phyloP scores from a whole-genome alignment of 495 filamentous ascomycete species.

The Lophiotrema nucula region DNA sequence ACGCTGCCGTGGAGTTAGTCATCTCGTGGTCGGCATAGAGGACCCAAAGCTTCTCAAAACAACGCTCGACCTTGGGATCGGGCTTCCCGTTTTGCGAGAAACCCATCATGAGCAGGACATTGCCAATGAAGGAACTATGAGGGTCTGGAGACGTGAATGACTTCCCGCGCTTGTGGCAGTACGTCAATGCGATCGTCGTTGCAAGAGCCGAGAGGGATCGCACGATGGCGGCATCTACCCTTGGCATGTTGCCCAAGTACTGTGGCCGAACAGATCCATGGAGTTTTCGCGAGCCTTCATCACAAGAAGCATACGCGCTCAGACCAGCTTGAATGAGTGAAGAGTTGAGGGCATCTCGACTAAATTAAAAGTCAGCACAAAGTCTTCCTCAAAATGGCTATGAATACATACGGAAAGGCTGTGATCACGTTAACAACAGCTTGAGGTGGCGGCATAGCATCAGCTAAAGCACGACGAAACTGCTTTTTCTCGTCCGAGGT shows the following conservation, averaged over 20 bases:
- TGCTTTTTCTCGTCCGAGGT: background rate
- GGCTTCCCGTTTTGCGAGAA: background rate
- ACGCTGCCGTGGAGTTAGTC: constrained; percentile 17
- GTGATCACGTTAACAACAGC: background rate
- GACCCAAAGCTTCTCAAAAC: constrained; percentile 16
- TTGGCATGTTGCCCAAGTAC: no score
- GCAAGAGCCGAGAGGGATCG: background rate
- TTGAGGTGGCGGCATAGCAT: background rate
- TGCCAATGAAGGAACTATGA: background rate
- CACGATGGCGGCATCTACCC: background rate
- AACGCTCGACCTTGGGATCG: background rate
- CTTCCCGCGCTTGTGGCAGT: background rate
- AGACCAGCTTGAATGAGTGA: no score
- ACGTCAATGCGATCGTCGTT: background rate
- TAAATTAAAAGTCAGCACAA: no score
- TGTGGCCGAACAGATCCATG: no score
- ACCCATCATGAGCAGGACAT: background rate
- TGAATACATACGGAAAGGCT: background rate
- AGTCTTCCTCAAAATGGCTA: no score
- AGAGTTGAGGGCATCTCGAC: no score
- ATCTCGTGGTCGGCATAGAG: constrained; percentile 20
- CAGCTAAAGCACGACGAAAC: background rate
- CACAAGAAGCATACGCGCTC: no score
- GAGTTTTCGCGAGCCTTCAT: no score
- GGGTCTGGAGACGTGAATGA: background rate